These are phyloP conservation scores for Scedosporium apiospermum DNA, from an alignment of 2,329 filamentous ascomycete genomes.

Conservation along the genomic window DNA sequence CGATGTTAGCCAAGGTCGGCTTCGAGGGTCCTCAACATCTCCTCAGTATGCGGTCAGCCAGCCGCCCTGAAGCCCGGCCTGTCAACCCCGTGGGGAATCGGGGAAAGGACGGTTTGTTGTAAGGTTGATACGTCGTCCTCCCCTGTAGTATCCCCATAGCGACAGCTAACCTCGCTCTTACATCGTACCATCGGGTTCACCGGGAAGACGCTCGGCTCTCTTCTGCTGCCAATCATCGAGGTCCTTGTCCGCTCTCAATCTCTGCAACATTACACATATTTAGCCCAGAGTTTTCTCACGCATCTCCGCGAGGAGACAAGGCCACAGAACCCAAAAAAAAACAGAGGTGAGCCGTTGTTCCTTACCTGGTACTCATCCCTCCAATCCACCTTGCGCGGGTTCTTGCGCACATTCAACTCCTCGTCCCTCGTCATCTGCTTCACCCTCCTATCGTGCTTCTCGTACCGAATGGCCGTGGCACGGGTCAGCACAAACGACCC, in stretches of 20 bases:
- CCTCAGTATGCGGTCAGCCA: background rate
- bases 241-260: slow-evolving; percentile 55
- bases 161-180: slow-evolving; percentile 17
- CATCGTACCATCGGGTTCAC: slow-evolving; percentile 80
- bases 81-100: too few species aligned
- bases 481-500: slow-evolving; percentile 93
- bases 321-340: slow-evolving; percentile 4
- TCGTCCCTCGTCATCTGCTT: slow-evolving; percentile 78
- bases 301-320: background rate
- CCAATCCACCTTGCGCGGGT: slow-evolving; percentile 63
- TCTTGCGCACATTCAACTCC: slow-evolving; percentile 69
- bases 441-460: slow-evolving; percentile 84
- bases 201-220: slow-evolving; percentile 78
- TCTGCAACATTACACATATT: slow-evolving; percentile 3
- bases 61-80: too few species aligned
- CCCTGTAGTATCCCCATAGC: too few species aligned
- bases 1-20: background rate
- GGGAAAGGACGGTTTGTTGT: background rate
- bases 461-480: slow-evolving; percentile 87
- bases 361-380: slow-evolving; percentile 81
- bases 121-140: background rate
- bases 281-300: background rate
- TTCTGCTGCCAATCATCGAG: slow-evolving; percentile 96
- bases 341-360: slow-evolving; percentile 13
- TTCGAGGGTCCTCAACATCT: background rate